These are phyloP conservation scores for Glaciozyma martinii DNA, from an alignment of 768 basidiomycete species.

Conservation along the genomic window DNA sequence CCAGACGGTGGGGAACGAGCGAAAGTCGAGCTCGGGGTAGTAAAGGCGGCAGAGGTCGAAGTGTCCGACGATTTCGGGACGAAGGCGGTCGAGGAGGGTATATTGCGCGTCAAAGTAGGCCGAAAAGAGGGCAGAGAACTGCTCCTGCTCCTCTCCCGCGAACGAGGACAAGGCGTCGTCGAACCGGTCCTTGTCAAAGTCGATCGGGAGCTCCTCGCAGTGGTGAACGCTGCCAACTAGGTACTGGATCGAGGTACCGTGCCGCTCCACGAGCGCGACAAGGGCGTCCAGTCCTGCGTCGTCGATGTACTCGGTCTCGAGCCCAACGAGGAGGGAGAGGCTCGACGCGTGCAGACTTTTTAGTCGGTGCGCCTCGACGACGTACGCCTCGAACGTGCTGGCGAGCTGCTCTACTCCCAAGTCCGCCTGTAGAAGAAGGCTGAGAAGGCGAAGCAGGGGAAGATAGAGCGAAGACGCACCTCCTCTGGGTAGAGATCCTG, in stretches of 20 bases:
- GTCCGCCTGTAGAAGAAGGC: conserved; percentile 45
- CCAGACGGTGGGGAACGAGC: conserved; percentile 51
- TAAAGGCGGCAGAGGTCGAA: conserved; percentile 87
- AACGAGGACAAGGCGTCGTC: conserved; percentile 50
- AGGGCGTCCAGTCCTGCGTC: conserved; percentile 55
- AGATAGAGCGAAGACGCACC: conserved; percentile 45
- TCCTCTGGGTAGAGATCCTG: conserved; percentile 92
- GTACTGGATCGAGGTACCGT: conserved; percentile 61
- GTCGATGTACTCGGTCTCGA: conserved; percentile 88
- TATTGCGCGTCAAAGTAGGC: conserved; percentile 82
- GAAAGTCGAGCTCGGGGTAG: conserved; percentile 45
- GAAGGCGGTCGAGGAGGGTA: conserved; percentile 57
- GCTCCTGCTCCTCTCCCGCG: conserved; percentile 12
- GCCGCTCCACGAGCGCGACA: conserved; percentile 46
- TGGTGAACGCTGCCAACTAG: conserved; percentile 91
- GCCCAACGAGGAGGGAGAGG: conserved; percentile 72
- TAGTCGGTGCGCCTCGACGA: conserved; percentile 70
- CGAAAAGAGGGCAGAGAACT: conserved; percentile 36
- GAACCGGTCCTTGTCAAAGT: conserved; percentile 73
- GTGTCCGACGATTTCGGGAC: conserved; percentile 85
- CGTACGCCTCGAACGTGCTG: conserved; percentile 61
- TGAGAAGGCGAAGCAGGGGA: background rate
- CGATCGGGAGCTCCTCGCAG: conserved; percentile 76
- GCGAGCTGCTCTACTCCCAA: conserved; percentile 49
- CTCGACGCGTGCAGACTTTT: conserved; percentile 53